Percentiles rank a stretch among this genome's conserved stretches.
These are phyloP conservation scores for Chlamydomonas reinhardtii DNA, from an alignment of 163 green algal genomes.

Conservation along the genomic window DNA sequence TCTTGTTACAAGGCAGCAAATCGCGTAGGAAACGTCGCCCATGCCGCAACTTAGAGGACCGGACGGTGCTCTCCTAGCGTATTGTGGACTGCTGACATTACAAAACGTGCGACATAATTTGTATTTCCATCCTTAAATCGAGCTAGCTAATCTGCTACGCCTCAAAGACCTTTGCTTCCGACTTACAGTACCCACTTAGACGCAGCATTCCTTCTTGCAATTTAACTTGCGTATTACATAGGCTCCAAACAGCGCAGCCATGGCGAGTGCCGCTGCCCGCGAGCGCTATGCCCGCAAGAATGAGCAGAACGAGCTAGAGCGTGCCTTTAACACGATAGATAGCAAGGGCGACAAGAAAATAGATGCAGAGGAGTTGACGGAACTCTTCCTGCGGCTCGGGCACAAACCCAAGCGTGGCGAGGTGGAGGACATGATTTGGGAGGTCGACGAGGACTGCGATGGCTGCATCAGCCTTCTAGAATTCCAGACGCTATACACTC, in stretches of 20 bases:
- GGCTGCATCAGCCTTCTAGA: constrained; percentile 86
- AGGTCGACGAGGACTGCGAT: constrained; percentile 97
- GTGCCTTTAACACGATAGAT: constrained; percentile 89
- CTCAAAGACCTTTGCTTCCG: no score
- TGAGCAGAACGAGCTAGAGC: constrained; percentile 84
- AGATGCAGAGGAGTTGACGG: constrained; percentile 85
- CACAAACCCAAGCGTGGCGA: constrained; percentile 84
- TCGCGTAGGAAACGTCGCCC: no score
- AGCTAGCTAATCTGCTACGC: no score
- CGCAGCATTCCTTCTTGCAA: no score
- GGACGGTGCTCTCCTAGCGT: no score
- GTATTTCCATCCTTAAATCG: no score
- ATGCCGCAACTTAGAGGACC: no score
- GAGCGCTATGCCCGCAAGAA: constrained; percentile 91
- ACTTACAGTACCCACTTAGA: no score
- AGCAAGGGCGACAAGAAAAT: constrained; percentile 86
- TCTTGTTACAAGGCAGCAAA: no score
- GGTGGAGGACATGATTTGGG: constrained; percentile 97
- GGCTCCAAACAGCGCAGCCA: neutral
- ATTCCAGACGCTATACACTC: constrained; percentile 91
- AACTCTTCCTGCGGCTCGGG: constrained; percentile 79
- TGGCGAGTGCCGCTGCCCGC: constrained; percentile 65
- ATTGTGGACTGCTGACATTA: no score
- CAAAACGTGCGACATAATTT: no score
- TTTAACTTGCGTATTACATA: no score